These are phyloP conservation scores for Claviceps digitariae DNA, from an alignment of 2,329 filamentous ascomycete genomes.

Conservation along the genomic window DNA sequence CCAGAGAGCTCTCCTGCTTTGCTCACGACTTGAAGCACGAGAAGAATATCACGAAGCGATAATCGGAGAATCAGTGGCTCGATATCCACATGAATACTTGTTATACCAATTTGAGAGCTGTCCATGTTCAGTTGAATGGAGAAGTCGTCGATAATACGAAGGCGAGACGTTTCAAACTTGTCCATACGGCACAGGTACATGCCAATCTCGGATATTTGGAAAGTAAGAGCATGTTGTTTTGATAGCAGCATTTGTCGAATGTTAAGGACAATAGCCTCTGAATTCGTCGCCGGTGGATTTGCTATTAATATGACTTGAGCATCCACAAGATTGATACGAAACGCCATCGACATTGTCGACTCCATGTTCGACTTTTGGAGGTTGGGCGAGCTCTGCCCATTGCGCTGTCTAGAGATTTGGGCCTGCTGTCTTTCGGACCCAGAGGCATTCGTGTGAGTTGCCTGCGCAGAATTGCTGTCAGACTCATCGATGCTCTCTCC, in stretches of 20 bases:
- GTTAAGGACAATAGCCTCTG: slow-evolving; percentile 88
- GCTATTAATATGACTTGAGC: slow-evolving; percentile 94
- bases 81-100: slow-evolving; percentile 72
- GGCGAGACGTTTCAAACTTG: slow-evolving; percentile 76
- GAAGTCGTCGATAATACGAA: slow-evolving; percentile 94
- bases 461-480: slow-evolving; percentile 44
- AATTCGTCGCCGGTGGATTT: slow-evolving; percentile 77
- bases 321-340: slow-evolving; percentile 87
- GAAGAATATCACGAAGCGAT: slow-evolving; percentile 84
- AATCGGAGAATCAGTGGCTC: slow-evolving; percentile 84
- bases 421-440: slow-evolving; percentile 19
- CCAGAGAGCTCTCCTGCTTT: slow-evolving; percentile 78
- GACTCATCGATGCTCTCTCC: slow-evolving; percentile 45
- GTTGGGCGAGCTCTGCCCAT: neutral
- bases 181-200: slow-evolving; percentile 99
- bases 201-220: slow-evolving; percentile 86
- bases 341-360: slow-evolving; percentile 58
- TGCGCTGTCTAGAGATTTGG: slow-evolving; percentile 15
- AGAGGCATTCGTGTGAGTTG: slow-evolving; percentile 24
- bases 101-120: slow-evolving; percentile 45
- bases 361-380: slow-evolving; percentile 7
- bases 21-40: slow-evolving; percentile 83
- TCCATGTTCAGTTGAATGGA: slow-evolving; percentile 85
- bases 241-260: slow-evolving; percentile 89
- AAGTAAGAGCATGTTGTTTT: slow-evolving; percentile 82